Base-by-base conservation (phyloP, 2,329 filamentous ascomycete species). In the Allantophomopsis cytisporea region DNA sequence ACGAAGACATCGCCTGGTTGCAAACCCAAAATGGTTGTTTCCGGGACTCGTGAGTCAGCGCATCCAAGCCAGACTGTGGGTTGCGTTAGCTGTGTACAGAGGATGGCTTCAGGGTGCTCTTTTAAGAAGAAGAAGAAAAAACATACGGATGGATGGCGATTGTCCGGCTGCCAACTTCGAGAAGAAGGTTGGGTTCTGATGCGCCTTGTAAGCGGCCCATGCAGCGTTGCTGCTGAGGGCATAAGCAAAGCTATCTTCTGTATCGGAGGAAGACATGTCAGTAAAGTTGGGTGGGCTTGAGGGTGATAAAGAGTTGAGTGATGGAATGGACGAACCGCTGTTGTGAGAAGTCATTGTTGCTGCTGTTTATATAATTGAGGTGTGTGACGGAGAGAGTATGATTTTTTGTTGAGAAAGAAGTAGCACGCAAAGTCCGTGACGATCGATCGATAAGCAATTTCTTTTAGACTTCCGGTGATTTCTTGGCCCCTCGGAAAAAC, bases 1-100 rank as follows among this genome's bases (percentile, higher is more conserved):
- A 86, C 81, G 58, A 93, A 93, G 49, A 93, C 78, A 51, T 93
- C 84, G 43, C 86, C 85, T 3, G 85, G 83, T 53, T 84, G 71
- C 42, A 86, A 69, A 52, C 81, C 79, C 20, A 88, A 71, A 53
- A 94, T 71, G 37, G 79, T 86, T 5, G 83, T 89, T 60, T 91
- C 86, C 2, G 86, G 85, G 49, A 84, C 80, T 47, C 86, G 82
- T 31, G 80, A 85, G 65, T 93, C 86, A 51, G 83, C 83, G 64
- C 86, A 94, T 43, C 86, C 86, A 48, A 93, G 73, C 85, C 85
- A 93, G 42, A 93, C 69, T 73, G 41, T 41, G 16, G 12, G 17
- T 18, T 44, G 28, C 34, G 38, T 43, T 20, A 42, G 37, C 23
- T 5, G 23, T 28, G 23, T 12, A 12, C 5, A 16, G 17, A 35